Evolutionary conservation across 2,329 filamentous ascomycete species (phyloP).

Genomic region (Fusarium fujikuroi): DNA sequence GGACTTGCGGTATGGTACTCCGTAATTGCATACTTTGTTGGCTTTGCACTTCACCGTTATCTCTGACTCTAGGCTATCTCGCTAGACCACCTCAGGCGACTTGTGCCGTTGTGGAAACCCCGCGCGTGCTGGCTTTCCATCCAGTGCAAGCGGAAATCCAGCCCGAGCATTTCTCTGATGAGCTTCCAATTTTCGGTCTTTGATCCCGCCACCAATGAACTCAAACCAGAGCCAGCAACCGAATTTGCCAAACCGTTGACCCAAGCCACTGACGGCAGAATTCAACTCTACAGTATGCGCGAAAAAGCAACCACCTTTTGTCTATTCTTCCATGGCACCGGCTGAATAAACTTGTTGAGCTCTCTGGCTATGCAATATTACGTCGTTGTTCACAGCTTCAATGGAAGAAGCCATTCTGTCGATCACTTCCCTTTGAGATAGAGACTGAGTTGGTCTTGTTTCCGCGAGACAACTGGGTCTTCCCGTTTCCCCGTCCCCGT

Average conservation of each 20-base stretch:
- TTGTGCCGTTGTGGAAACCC: constrained; percentile 13
- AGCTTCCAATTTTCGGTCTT: constrained; percentile 5
- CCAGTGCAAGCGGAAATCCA: not conserved
- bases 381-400: constrained; percentile 31
- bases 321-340: constrained; percentile 22
- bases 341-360: constrained; percentile 17
- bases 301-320: constrained; percentile 4
- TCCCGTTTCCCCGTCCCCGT: constrained; percentile 30
- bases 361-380: constrained; percentile 35
- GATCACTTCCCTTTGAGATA: constrained; percentile 39
- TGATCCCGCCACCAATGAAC: constrained; percentile 24
- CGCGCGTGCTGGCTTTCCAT: constrained; percentile 7
- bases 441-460: constrained; percentile 19
- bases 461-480: constrained; percentile 29
- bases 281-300: not conserved
- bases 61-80: not conserved
- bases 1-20: not conserved
- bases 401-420: constrained; percentile 11
- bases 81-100: not conserved
- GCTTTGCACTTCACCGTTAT: constrained; percentile 1
- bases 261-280: constrained; percentile 36
- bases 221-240: constrained; percentile 11
- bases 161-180: constrained; percentile 8
- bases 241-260: constrained; percentile 7
- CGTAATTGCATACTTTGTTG: not conserved